Evolutionary conservation across 106 monocot species (phyloP), one percentile per base, ranked within the genome.

Genomic region (Phalaenopsis equestris): DNA sequence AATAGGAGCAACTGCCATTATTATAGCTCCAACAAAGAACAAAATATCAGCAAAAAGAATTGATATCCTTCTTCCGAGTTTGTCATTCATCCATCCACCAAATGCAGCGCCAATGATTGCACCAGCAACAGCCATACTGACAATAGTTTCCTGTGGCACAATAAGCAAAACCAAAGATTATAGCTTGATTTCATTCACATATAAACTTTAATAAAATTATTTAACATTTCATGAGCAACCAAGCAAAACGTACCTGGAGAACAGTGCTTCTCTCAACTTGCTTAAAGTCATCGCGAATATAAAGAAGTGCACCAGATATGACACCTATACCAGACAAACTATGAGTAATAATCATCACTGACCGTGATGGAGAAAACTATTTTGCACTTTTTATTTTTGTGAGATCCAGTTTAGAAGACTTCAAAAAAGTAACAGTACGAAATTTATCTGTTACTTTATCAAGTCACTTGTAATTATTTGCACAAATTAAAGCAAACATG

Each of bases 111-210:
- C 96, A 11, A 96, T 75, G 49, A 96, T 91, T 14, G 96, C 96
- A 47, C 96, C 96, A 15, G 94, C 92, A 30, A 94, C 97, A 43
- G 97, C 97, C 97, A 92, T 97, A 79, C 97, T 97, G n/a, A 97
- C 97, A 67, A 97, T 97, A 8, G 90, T 97, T 87, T 97, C 97
- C 94, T 97, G 78, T 78, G 14, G 18, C 72, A 72, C 64, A 64
- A 21, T 2, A 17, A 43, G 42, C 41, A 74, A 8, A 74, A 43
- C 43, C 19, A 42, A 42, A 16, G 74, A 9, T 42, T 43, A 11
- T 7, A 74, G 42, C n/a, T 74, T 42, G 19, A 42, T 43, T 45
- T 43, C 4, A 42, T 42, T 74, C 37, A 45, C 23, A 74, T 37
- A 42, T 18, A 36, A 72, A 74, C 41, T 43, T 30, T 19, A 4